Base-by-base conservation (phyloP, 2,329 filamentous ascomycete genomes). In the Corinectria fuckeliana region DNA sequence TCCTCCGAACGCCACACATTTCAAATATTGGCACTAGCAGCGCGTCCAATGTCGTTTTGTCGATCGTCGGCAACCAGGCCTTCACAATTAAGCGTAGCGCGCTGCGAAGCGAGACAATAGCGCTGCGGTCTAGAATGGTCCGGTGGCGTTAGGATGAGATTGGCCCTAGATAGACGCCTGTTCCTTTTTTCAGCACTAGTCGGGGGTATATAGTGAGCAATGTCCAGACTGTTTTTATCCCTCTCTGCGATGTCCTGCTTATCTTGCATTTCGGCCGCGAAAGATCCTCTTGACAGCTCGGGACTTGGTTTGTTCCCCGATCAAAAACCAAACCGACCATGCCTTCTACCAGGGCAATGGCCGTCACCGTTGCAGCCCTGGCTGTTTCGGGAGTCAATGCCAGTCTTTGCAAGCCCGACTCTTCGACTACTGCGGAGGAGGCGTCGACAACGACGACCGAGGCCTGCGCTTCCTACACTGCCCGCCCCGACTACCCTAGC, bases 301-400 rank as follows among this genome's bases (percentile, higher is more conserved):
- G 2, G 13, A n/a, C 30, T n/a, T 6, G 6, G 30, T 32, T 32
- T 32, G 32, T n/a, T 34, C 5, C 11, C 5, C 38, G 5, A 41
- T 13, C 10, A 7, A 11, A 41, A 23, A 14, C 30, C 16, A 20
- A n/a, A 39, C 13, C 36, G 20, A 14, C 21, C 1, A 63, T 64
- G 61, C 61, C 62, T 18, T 64, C 57, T 6, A 32, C 62, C 8
- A 64, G 58, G 2, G 32, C 57, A 4, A 20, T 64, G 16, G 58
- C 53, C 3, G 20, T 62, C 4, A 44, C 60, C n/a, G 52, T 64
- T 4, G 50, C 32, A 25, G 53, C 62, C 1, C 25, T 64, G 34
- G 61, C 57, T 14, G 61, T 39, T 6, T 58, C 60, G 11, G 36
- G 61, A 7, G 52, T 50, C 2, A 32, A 50, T 5, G 60, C 55